Conservation (phyloP, 768 basidiomycete genomes). For the Russula sp. region DNA sequence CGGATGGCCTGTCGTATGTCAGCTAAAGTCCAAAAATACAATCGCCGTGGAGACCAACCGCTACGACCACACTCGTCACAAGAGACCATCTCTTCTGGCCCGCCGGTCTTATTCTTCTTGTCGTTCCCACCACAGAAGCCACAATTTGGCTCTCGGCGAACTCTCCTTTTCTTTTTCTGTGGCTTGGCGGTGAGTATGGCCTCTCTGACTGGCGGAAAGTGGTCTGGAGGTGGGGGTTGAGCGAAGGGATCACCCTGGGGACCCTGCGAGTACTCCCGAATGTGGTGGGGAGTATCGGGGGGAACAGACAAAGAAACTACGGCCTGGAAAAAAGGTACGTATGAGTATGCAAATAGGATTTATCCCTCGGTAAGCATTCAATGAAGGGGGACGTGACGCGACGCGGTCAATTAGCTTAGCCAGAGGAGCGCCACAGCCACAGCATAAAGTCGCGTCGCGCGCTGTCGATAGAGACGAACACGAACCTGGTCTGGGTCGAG, state of each 20-base stretch:
- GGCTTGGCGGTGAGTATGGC: conserved; percentile 35
- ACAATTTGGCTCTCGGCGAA: conserved; percentile 57
- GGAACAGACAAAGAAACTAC: conserved; percentile 16
- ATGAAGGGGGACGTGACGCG: conserved; percentile 47
- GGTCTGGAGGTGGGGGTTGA: conserved; percentile 49
- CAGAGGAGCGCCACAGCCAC: conserved; percentile 24
- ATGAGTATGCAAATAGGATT: conserved; percentile 15
- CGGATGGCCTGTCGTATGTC: conserved; percentile 59
- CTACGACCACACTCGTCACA: conserved; percentile 80
- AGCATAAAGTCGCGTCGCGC: conserved; percentile 21
- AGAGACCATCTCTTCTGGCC: conserved; percentile 63
- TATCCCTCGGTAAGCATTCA: not conserved
- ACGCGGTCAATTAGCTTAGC: conserved; percentile 42
- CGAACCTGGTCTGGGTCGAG: conserved; percentile 33
- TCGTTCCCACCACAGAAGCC: conserved; percentile 72
- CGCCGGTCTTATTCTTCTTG: conserved; percentile 45
- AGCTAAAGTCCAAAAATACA: not conserved
- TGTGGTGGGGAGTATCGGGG: conserved; percentile 21
- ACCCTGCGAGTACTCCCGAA: conserved; percentile 54
- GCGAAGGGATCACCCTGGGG: conserved; percentile 83
- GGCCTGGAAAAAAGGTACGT: conserved; percentile 9
- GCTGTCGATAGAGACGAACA: conserved; percentile 16
- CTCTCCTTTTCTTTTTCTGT: conserved; percentile 39
- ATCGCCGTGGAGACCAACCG: conserved; percentile 40
- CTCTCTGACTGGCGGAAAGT: conserved; percentile 40